Percentiles rank a stretch among this genome's conserved stretches.
Evolutionary conservation across 2,329 filamentous ascomycete genomes (phyloP).

Genomic region (Capronia coronata): DNA sequence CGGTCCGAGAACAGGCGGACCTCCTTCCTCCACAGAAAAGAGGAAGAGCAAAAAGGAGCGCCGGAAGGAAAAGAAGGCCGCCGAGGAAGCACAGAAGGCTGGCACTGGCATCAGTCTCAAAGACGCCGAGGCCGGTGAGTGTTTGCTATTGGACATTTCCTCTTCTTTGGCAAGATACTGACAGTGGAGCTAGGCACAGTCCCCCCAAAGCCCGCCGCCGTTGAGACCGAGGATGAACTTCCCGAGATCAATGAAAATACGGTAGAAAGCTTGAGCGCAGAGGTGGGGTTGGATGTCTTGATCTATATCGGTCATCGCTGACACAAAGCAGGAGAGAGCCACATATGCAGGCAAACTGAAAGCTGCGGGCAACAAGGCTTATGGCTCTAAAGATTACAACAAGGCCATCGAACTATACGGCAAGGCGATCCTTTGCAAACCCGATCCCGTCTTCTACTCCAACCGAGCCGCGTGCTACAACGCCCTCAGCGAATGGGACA

Average conservation of each 20-base stretch:
- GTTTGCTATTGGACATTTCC: neutral
- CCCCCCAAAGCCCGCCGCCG: slow-evolving; percentile 25
- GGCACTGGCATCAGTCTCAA: slow-evolving; percentile 31
- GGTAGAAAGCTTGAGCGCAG: slow-evolving; percentile 41
- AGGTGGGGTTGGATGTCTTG: slow-evolving; percentile 34
- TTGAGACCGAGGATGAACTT: slow-evolving; percentile 55
- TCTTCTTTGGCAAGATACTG: neutral
- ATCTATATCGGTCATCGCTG: slow-evolving; percentile 2
- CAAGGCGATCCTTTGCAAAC: slow-evolving; percentile 92
- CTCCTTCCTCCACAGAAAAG: slow-evolving; percentile 41
- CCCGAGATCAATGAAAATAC: slow-evolving; percentile 55
- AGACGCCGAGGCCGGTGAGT: slow-evolving; percentile 33
- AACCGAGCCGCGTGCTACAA: slow-evolving; percentile 98
- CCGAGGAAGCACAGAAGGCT: slow-evolving; percentile 45
- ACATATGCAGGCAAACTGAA: slow-evolving; percentile 88
- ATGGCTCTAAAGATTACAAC: slow-evolving; percentile 88
- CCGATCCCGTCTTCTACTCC: slow-evolving; percentile 96
- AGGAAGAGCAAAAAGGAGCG: slow-evolving; percentile 87
- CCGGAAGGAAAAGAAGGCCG: slow-evolving; percentile 74
- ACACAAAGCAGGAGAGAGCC: slow-evolving; percentile 60
- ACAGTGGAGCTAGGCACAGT: slow-evolving; percentile 11
- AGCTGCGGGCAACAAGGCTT: slow-evolving; percentile 91
- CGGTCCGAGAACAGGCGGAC: slow-evolving; percentile 40
- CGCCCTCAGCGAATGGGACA: slow-evolving; percentile 84
- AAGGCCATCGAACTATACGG: slow-evolving; percentile 91